A percentile compares a stretch with the other conserved stretches of the same genome.
Conservation (phyloP, 2,329 filamentous ascomycete species). For the Madurella mycetomatis region DNA sequence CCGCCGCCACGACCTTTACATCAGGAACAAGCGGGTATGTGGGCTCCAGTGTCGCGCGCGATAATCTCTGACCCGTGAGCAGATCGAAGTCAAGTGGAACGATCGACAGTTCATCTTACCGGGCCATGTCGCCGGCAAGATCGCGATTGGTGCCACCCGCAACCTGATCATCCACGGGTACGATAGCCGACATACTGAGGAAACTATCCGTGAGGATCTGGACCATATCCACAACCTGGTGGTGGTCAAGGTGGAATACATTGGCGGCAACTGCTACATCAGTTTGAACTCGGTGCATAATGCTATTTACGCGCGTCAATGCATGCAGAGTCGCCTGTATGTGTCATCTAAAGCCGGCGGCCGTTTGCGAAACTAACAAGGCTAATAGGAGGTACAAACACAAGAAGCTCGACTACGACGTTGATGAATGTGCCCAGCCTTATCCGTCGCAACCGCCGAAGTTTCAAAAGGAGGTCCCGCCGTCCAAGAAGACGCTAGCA, state of each 20-base stretch:
- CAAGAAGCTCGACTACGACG: slow-evolving; percentile 64
- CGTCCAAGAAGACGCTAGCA: slow-evolving; percentile 34
- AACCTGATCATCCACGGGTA: slow-evolving; percentile 66
- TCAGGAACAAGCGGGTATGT: slow-evolving; percentile 63
- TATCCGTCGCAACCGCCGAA: slow-evolving; percentile 34
- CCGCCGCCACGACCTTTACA: slow-evolving; percentile 61
- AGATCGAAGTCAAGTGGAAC: slow-evolving; percentile 68
- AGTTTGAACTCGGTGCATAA: slow-evolving; percentile 73
- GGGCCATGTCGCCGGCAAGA: slow-evolving; percentile 59
- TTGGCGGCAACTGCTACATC: slow-evolving; percentile 58
- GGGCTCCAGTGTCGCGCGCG: neutral
- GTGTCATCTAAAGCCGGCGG: slow-evolving; percentile 26
- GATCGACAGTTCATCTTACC: slow-evolving; percentile 65
- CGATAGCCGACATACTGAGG: slow-evolving; percentile 55
- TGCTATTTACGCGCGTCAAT: slow-evolving; percentile 69
- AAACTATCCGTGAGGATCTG: slow-evolving; percentile 64
- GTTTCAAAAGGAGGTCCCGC: slow-evolving; percentile 25
- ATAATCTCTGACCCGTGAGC: slow-evolving; percentile 2
- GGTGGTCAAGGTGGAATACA: slow-evolving; percentile 61
- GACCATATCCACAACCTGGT: slow-evolving; percentile 79
- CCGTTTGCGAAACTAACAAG: slow-evolving; percentile 6
- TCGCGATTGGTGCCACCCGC: slow-evolving; percentile 63
- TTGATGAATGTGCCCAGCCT: slow-evolving; percentile 67
- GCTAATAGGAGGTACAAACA: slow-evolving; percentile 60
- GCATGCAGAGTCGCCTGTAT: slow-evolving; percentile 64